phyloP scores from a whole-genome alignment of 2,329 filamentous ascomycete genomes.

The Scortechinia acanthostroma region DNA sequence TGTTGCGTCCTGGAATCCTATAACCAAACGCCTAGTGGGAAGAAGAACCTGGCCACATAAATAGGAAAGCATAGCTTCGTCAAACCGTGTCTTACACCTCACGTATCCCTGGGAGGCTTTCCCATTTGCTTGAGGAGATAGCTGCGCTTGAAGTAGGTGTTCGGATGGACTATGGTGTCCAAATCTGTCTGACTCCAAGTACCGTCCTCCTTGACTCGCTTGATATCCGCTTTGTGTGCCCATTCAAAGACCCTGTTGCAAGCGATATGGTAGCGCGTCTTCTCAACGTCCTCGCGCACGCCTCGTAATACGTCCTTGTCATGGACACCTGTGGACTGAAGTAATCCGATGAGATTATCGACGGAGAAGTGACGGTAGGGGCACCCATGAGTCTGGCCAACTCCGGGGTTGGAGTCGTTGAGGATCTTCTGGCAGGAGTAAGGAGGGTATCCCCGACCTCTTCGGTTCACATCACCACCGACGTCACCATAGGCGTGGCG shows the following conservation, averaged over 20 bases:
- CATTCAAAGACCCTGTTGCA: slow-evolving; percentile 93
- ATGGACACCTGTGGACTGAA: slow-evolving; percentile 72
- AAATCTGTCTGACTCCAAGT: slow-evolving; percentile 69
- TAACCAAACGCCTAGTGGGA: slow-evolving; percentile 1
- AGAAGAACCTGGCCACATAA: no score
- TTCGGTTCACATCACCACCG: slow-evolving; percentile 80
- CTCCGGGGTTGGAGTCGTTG: slow-evolving; percentile 77
- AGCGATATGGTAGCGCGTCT: slow-evolving; percentile 84
- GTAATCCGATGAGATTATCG: slow-evolving; percentile 74
- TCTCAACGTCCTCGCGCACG: slow-evolving; percentile 82
- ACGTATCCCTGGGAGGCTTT: no score
- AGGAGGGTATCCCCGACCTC: slow-evolving; percentile 80
- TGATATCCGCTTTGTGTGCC: slow-evolving; percentile 72
- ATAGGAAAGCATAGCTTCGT: not conserved
- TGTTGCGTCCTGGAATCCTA: no score
- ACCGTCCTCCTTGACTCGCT: slow-evolving; percentile 68
- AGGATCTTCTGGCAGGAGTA: slow-evolving; percentile 94
- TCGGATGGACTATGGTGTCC: slow-evolving; percentile 94
- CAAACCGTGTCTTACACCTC: no score
- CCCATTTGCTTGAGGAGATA: slow-evolving; percentile 78
- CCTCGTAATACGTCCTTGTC: slow-evolving; percentile 73
- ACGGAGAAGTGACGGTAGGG: slow-evolving; percentile 86
- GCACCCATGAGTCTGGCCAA: slow-evolving; percentile 89
- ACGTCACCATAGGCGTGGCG: slow-evolving; percentile 94
- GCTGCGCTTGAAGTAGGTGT: slow-evolving; percentile 95